A percentile compares a stretch with the other conserved stretches of the same genome.
Evolutionary conservation across 2,329 filamentous ascomycete species (phyloP).

Genomic region (Bipolaris sorokiniana): DNA sequence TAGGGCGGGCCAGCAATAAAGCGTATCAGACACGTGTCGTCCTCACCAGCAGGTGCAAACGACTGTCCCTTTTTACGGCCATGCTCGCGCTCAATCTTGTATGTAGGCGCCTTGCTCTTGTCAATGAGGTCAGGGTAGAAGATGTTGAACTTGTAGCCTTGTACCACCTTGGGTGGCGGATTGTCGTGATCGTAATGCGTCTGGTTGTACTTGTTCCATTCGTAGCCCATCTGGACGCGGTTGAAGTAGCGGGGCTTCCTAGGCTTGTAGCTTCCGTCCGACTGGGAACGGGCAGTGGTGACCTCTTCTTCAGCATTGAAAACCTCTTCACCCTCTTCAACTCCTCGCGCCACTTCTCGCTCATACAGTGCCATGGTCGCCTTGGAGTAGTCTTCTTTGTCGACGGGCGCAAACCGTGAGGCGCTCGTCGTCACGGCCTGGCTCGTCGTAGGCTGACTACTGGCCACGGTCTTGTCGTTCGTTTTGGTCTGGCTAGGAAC

Average conservation of each 20-base stretch:
- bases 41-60: constrained; percentile 89
- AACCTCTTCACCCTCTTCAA: constrained; percentile 94
- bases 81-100: constrained; percentile 92
- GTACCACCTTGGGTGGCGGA: constrained; percentile 95
- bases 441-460: constrained; percentile 44
- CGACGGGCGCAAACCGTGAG: constrained; percentile 71
- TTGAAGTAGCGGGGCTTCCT: constrained; percentile 98
- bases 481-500: constrained; percentile 63
- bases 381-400: constrained; percentile 81
- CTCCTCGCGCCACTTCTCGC: constrained; percentile 86
- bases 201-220: constrained; percentile 99
- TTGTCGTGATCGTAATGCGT: constrained; percentile 99
- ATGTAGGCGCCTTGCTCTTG: constrained; percentile 91
- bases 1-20: constrained; percentile 96
- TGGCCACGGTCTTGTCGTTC: constrained; percentile 33
- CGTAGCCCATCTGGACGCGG: constrained; percentile 97
- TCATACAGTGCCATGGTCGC: constrained; percentile 90
- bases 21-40: constrained; percentile 94
- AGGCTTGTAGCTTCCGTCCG: constrained; percentile 84
- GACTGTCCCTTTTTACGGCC: constrained; percentile 89
- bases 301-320: constrained; percentile 90
- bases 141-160: constrained; percentile 99
- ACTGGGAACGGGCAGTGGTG: constrained; percentile 69
- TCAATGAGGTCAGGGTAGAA: constrained; percentile 98
- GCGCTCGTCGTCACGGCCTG: constrained; percentile 61